Evolutionary conservation across 768 basidiomycete genomes (phyloP), one percentile per base, ranked within the genome.

Genomic region (Agrocybe pediades): DNA sequence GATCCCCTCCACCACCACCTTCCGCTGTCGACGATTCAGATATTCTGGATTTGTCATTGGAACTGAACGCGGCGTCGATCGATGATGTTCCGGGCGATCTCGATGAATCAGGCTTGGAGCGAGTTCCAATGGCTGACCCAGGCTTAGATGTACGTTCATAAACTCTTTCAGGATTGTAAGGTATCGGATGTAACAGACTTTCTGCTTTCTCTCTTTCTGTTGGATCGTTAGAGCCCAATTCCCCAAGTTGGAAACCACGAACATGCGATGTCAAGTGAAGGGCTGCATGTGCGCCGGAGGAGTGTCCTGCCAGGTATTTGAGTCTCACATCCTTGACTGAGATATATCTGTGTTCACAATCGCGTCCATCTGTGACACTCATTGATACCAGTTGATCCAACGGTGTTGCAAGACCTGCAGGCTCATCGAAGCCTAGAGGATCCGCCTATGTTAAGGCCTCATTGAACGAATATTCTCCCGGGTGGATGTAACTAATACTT

Each of bases 101-200:
- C 60, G 89, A 92, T 59, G 90, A 91, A 64, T 82, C 80, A 55
- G 91, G 90, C 33, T 81, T 95, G 49, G 94, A 95, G 68, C 76
- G 90, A 56, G 91, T 95, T 23, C 94, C 94, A 26, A 89, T 91
- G 82, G 93, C 93, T 41, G 94, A 95, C 73, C 92, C 93, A 54
- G 93, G 89, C 40, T 70, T 91, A 62, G 88, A 90, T 70, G 90
- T 90, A 73, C 77, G 89, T 83, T 49, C 59, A 61, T 63, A 51
- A 58, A 54, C 44, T 40, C 46, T 59, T 56, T 19, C 49, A 29
- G 41, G 29, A 48, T 39, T 51, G 49, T 33, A 46, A n/a, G 41
- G 46, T 58, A 55, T 51, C 43, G 27, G 53, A 48, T 51, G 46
- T 56, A 43, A 49, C 51, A 41, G 19, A 24, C 33, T 41, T 41